Conservation (phyloP, 495 filamentous ascomycete species). For the Usnea hakonensis region DNA sequence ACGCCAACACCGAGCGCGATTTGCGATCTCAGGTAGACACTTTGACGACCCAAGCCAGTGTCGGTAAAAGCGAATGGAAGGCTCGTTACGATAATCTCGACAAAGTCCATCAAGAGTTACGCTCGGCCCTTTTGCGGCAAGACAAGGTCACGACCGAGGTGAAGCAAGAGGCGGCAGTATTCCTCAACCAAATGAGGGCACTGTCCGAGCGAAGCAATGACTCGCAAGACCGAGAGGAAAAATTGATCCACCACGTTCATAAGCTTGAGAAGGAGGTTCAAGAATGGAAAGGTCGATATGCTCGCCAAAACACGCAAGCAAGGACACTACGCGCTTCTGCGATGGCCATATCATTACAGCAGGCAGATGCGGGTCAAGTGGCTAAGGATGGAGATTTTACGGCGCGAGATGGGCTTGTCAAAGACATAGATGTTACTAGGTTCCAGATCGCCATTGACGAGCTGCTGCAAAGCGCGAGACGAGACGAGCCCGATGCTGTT, state of each 20-base stretch:
- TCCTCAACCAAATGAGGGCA: slow-evolving; percentile 79
- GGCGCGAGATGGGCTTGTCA: slow-evolving; percentile 66
- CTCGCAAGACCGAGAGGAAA: slow-evolving; percentile 75
- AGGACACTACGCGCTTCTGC: slow-evolving; percentile 74
- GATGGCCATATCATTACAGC: slow-evolving; percentile 56
- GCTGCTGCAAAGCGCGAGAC: slow-evolving; percentile 68
- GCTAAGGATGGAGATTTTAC: slow-evolving; percentile 65
- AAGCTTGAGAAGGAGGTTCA: slow-evolving; percentile 71
- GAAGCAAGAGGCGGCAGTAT: slow-evolving; percentile 72
- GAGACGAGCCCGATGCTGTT: slow-evolving; percentile 60
- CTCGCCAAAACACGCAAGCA: slow-evolving; percentile 76
- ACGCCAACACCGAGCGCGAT: slow-evolving; percentile 54
- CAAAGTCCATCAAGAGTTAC: slow-evolving; percentile 63
- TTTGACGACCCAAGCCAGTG: slow-evolving; percentile 28
- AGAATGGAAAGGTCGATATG: slow-evolving; percentile 85
- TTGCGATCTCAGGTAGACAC: slow-evolving; percentile 58
- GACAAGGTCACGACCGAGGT: slow-evolving; percentile 85
- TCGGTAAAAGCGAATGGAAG: slow-evolving; percentile 42
- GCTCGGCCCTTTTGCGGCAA: slow-evolving; percentile 61
- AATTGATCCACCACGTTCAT: slow-evolving; percentile 62
- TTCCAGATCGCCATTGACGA: slow-evolving; percentile 96
- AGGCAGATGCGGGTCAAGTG: slow-evolving; percentile 54
- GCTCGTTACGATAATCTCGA: slow-evolving; percentile 56
- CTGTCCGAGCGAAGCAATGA: slow-evolving; percentile 70
- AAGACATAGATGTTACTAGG: slow-evolving; percentile 85